These are phyloP conservation scores for Coemansia sp. DNA, from an alignment of 192 early-diverging fungal genomes.

Conservation along the genomic window DNA sequence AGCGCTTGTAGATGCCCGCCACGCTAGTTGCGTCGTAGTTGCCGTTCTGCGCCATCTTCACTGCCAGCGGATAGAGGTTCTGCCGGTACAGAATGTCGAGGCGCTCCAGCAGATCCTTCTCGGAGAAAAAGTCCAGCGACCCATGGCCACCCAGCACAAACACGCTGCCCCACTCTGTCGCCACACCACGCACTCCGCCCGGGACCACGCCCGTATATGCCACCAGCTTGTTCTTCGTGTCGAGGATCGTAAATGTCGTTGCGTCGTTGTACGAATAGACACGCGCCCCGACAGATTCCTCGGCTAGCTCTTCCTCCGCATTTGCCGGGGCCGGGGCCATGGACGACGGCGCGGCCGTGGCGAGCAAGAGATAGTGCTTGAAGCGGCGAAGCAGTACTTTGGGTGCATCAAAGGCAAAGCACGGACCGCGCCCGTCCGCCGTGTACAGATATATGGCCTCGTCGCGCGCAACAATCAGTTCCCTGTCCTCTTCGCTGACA, in stretches of 20 bases:
- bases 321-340: conserved; percentile 14
- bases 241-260: conserved; percentile 63
- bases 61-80: conserved; percentile 84
- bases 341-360: conserved; percentile 23
- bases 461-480: conserved; percentile 80
- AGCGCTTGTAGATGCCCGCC: conserved; percentile 88
- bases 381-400: conserved; percentile 28
- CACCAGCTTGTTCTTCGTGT: conserved; percentile 87
- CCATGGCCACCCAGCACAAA: conserved; percentile 68
- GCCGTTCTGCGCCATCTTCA: conserved; percentile 76
- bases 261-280: conserved; percentile 47
- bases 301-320: conserved; percentile 54
- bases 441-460: conserved; percentile 92
- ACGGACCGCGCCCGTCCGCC: conserved; percentile 83
- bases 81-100: conserved; percentile 84
- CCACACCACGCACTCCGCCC: conserved; percentile 62
- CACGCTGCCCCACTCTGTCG: conserved; percentile 85
- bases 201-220: conserved; percentile 78
- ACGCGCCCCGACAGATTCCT: conserved; percentile 30
- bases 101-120: conserved; percentile 82
- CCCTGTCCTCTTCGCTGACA: conserved; percentile 64
- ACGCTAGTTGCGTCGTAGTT: conserved; percentile 78
- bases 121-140: conserved; percentile 59
- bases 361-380: conserved; percentile 31
- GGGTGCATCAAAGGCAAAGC: conserved; percentile 79